Conservation (phyloP, 2,329 filamentous ascomycete species). For the Talaromyces marneffei region DNA sequence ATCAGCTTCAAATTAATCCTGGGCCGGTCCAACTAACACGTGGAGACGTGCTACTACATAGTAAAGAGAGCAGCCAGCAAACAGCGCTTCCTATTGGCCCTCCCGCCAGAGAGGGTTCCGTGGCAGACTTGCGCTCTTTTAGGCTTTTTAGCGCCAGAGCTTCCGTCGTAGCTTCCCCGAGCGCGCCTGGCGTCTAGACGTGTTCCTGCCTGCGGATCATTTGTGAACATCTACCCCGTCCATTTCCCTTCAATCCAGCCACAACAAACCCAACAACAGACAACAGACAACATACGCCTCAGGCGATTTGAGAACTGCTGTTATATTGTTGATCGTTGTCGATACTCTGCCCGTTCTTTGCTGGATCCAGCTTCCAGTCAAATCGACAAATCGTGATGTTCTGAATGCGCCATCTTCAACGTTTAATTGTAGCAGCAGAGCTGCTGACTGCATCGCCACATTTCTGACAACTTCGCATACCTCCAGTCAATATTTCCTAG, state of each 20-base stretch:
- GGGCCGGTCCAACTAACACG: background rate
- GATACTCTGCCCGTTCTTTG: background rate
- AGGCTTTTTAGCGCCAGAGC: background rate
- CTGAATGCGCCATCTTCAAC: background rate
- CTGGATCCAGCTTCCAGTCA: background rate
- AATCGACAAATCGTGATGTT: background rate
- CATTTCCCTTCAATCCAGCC: background rate
- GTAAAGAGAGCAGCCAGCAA: background rate
- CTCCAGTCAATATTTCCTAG: background rate
- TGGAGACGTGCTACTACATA: constrained; percentile 8
- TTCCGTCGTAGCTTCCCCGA: constrained; percentile 2
- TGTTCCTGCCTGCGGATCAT: background rate
- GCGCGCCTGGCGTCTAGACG: background rate
- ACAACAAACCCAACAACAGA: background rate
- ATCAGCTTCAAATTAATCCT: constrained; percentile 6
- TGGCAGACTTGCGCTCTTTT: background rate
- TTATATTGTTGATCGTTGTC: background rate
- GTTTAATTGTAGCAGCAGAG: background rate
- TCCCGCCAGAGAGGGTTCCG: background rate
- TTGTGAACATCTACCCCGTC: background rate
- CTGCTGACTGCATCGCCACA: background rate
- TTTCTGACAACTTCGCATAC: background rate
- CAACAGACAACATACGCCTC: background rate
- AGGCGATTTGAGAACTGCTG: background rate
- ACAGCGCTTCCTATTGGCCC: constrained; percentile 4